phyloP scores from a whole-genome alignment of 169 alveolate genomes.

The Plasmodium fragile region DNA sequence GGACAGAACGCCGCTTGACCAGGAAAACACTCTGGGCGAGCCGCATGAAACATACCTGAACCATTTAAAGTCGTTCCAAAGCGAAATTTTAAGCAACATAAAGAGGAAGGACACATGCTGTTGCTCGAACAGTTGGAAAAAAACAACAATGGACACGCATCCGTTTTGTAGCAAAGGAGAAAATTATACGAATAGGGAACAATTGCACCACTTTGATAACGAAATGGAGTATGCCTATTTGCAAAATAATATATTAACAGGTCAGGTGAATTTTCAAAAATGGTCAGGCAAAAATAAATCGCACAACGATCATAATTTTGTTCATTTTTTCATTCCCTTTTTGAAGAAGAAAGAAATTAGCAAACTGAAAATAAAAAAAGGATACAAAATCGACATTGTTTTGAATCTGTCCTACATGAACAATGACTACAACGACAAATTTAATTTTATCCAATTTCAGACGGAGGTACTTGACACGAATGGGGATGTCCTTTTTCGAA shows the following conservation, averaged over 20 bases:
- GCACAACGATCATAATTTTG: conserved; percentile 3
- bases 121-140: conserved; percentile 14
- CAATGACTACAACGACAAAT: conserved; percentile 54
- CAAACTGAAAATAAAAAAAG: conserved; percentile 35
- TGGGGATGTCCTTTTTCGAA: conserved; percentile 21
- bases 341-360: conserved; percentile 4
- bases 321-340: conserved; percentile 20
- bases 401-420: conserved; percentile 52
- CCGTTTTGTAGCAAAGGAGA: not conserved
- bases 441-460: conserved; percentile 29
- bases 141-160: not conserved
- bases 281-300: not conserved
- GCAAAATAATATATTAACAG: conserved; percentile 60
- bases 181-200: not conserved
- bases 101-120: conserved; percentile 19
- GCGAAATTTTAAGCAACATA: conserved; percentile 34
- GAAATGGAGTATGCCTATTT: conserved; percentile 14
- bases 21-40: not conserved
- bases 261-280: conserved; percentile 38
- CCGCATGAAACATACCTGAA: conserved; percentile 10
- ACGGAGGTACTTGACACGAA: conserved; percentile 26
- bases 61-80: conserved; percentile 17
- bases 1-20: not conserved
- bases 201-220: conserved; percentile 18
- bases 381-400: conserved; percentile 56